Evolutionary conservation across 192 early-diverging fungal genomes (phyloP).

Genomic region (Coemansia sp.): DNA sequence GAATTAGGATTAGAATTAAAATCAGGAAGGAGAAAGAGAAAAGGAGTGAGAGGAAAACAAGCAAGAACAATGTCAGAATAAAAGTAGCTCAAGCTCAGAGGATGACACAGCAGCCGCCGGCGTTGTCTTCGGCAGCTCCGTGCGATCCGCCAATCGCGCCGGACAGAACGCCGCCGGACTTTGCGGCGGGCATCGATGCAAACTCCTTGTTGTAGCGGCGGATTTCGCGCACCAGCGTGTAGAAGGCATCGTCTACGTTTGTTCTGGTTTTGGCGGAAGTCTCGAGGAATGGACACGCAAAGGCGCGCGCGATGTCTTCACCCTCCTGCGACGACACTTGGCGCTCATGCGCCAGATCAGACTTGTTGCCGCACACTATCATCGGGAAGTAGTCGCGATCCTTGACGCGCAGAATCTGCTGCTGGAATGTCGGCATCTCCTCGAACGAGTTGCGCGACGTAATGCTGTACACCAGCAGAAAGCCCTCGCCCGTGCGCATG

Average conservation of each 20-base stretch:
- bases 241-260: constrained; percentile 93
- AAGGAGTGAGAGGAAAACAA: background rate
- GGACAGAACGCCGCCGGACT: constrained; percentile 5
- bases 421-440: constrained; percentile 85
- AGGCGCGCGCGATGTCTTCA: constrained; percentile 70
- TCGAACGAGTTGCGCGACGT: constrained; percentile 91
- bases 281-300: constrained; percentile 83
- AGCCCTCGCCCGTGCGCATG: constrained; percentile 95
- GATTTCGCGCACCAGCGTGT: constrained; percentile 83
- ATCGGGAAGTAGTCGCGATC: constrained; percentile 89
- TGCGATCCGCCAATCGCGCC: constrained; percentile 30
- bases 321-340: constrained; percentile 85
- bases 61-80: constrained; percentile 5
- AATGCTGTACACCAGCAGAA: constrained; percentile 91
- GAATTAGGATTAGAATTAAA: background rate
- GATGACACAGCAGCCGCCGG: constrained; percentile 62
- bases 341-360: constrained; percentile 79
- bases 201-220: constrained; percentile 77
- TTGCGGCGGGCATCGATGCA: constrained; percentile 44
- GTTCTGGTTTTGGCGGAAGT: constrained; percentile 85
- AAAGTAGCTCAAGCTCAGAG: constrained; percentile 39
- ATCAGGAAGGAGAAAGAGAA: constrained; percentile 3
- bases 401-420: constrained; percentile 96
- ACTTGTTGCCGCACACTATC: constrained; percentile 93
- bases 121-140: constrained; percentile 26